These are phyloP conservation scores for Suillus sp. DNA, from an alignment of 768 basidiomycete species.

Conservation along the genomic window DNA sequence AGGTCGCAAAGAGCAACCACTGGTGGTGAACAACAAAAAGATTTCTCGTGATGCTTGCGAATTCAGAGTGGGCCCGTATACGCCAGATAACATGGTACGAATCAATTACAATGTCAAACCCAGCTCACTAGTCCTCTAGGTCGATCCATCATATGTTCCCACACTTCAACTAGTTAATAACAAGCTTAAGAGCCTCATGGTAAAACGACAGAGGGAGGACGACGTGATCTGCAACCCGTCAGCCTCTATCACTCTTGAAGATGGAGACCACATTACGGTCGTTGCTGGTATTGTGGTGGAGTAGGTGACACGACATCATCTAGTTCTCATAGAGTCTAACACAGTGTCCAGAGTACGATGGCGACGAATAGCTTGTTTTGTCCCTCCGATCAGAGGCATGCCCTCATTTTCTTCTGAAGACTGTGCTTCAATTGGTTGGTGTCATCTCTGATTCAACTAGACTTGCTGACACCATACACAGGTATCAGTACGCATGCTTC, in stretches of 20 bases:
- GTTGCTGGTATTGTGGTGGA: constrained; percentile 43
- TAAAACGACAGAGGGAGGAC: constrained; percentile 40
- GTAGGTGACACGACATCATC: constrained; percentile 39
- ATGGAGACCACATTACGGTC: constrained; percentile 56
- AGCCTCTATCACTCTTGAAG: constrained; percentile 45
- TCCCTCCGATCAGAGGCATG: constrained; percentile 39
- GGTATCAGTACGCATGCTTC: constrained; percentile 59
- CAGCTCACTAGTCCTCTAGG: constrained; percentile 35
- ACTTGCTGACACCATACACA: constrained; percentile 24
- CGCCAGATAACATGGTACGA: constrained; percentile 54
- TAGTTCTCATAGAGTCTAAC: constrained; percentile 9
- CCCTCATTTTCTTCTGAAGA: constrained; percentile 40
- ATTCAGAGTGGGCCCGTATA: constrained; percentile 56
- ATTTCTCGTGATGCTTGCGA: constrained; percentile 64
- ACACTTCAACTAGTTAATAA: constrained; percentile 48
- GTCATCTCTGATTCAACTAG: not conserved
- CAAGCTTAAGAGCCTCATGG: constrained; percentile 47
- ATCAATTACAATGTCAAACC: constrained; percentile 24
- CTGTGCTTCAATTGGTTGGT: constrained; percentile 58
- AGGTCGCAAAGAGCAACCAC: constrained; percentile 56
- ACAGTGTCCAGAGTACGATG: constrained; percentile 46
- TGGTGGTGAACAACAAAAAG: constrained; percentile 60
- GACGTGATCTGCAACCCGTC: constrained; percentile 38
- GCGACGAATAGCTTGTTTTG: constrained; percentile 52
- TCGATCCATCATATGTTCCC: constrained; percentile 50